phyloP scores from a whole-genome alignment of 1,284 basidiomycete species.

The Ustilago shanxiensis region DNA sequence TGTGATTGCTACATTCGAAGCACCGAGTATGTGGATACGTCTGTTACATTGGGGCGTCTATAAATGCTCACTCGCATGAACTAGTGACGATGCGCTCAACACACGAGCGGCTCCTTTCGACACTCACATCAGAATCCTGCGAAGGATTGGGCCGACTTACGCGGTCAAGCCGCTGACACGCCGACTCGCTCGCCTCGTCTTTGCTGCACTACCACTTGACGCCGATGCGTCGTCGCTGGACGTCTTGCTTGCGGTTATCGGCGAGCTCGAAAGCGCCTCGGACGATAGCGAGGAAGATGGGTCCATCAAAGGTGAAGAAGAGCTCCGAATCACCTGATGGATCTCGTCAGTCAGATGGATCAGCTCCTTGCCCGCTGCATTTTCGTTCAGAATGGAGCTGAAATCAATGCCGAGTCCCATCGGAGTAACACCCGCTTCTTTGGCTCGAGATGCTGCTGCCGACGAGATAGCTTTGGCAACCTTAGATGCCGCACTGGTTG shows the following conservation, averaged over 20 bases:
- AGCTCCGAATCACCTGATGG: slow-evolving; percentile 20
- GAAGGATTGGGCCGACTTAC: not conserved
- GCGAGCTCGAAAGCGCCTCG: slow-evolving; percentile 21
- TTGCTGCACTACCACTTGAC: slow-evolving; percentile 5
- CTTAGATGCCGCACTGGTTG: slow-evolving; percentile 33
- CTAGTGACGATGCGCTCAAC: not conserved
- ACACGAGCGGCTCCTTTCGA: too few relatives aligned
- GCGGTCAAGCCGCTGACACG: slow-evolving; percentile 36
- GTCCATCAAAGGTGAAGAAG: slow-evolving; percentile 12
- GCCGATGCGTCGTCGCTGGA: slow-evolving; percentile 11
- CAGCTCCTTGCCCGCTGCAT: slow-evolving; percentile 18
- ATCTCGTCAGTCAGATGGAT: slow-evolving; percentile 19
- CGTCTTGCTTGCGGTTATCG: slow-evolving; percentile 13
- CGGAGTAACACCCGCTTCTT: slow-evolving; percentile 9
- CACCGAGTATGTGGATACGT: too few relatives aligned
- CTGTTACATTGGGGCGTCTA: too few relatives aligned
- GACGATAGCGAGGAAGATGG: slow-evolving; percentile 23
- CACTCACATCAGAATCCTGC: not conserved
- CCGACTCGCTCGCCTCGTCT: slow-evolving; percentile 29
- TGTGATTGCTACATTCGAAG: not conserved
- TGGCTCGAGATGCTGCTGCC: not conserved
- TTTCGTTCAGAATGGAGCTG: slow-evolving; percentile 13
- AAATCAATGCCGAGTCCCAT: slow-evolving; percentile 46
- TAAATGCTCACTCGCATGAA: too few relatives aligned
- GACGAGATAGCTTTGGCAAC: slow-evolving; percentile 33